Percentiles rank a stretch among this genome's conserved stretches.
Conservation (phyloP, 176 grass and related monocot species). For the Juncus inflexus region DNA sequence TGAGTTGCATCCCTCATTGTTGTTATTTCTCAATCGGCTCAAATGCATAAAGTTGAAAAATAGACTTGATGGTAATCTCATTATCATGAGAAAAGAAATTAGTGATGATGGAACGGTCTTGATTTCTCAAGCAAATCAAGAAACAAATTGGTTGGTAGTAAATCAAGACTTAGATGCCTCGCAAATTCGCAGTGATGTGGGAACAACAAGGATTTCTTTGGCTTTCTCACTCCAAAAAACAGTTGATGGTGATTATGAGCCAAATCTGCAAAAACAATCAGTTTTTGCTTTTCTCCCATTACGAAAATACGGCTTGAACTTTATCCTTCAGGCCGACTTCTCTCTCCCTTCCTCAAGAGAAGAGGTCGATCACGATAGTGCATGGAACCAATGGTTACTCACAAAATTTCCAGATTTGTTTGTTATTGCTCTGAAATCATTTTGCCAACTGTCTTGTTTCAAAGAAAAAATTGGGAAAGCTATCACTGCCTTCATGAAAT, state of each 20-base stretch:
- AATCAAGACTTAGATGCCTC: conserved; percentile 28
- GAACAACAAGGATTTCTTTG: conserved; percentile 34
- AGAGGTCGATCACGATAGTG: conserved; percentile 45
- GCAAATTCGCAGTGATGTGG: conserved; percentile 26
- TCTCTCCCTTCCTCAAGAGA: conserved; percentile 39
- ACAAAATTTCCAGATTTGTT: conserved; percentile 42
- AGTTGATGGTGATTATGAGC: conserved; percentile 27
- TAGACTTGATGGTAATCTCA: conserved; percentile 21
- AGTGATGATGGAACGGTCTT: conserved; percentile 34
- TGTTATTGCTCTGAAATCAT: conserved; percentile 29
- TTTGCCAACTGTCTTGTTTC: conserved; percentile 39
- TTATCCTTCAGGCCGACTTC: conserved; percentile 45
- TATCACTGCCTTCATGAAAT: conserved; percentile 36
- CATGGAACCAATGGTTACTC: conserved; percentile 46
- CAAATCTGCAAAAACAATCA: conserved; percentile 33
- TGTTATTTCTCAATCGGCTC: conserved; percentile 35
- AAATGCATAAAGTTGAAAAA: conserved; percentile 40
- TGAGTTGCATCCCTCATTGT: conserved; percentile 43
- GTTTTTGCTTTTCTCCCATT: conserved; percentile 42
- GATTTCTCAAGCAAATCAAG: conserved; percentile 34
- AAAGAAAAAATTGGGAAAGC: conserved; percentile 32
- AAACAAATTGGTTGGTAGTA: conserved; percentile 37
- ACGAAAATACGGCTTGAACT: conserved; percentile 38
- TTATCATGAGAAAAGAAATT: conserved; percentile 27
- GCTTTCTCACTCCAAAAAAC: conserved; percentile 32